A percentile compares a stretch with the other conserved stretches of the same genome.
Evolutionary conservation across 352 stramenopile species (phyloP).

Genomic region (Pythium angustatum): DNA sequence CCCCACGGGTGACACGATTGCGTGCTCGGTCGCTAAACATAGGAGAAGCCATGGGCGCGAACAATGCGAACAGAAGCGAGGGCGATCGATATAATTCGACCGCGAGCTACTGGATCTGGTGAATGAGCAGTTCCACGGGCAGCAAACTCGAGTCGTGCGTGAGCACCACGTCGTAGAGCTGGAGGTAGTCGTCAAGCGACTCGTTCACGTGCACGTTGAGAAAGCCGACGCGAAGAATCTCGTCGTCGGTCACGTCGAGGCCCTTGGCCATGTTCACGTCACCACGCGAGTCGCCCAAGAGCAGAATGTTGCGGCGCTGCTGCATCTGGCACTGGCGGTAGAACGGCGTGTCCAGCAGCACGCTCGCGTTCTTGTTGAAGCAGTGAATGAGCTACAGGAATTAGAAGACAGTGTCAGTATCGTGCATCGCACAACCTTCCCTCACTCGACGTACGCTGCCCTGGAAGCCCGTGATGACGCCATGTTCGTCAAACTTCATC

Average conservation of each 20-base stretch:
- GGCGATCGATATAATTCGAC: too few relatives aligned
- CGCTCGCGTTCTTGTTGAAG: slow-evolving; percentile 78
- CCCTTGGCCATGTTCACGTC: slow-evolving; percentile 62
- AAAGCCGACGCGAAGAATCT: slow-evolving; percentile 71
- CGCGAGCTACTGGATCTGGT: slow-evolving; percentile 45
- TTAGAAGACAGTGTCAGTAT: not conserved
- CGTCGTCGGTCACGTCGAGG: slow-evolving; percentile 41
- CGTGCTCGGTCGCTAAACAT: too few relatives aligned
- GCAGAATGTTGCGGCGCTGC: slow-evolving; percentile 60
- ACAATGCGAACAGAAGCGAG: too few relatives aligned
- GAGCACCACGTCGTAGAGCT: slow-evolving; percentile 67
- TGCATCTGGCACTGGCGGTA: slow-evolving; percentile 49
- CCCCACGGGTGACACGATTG: too few relatives aligned
- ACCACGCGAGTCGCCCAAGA: slow-evolving; percentile 67
- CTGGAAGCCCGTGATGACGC: slow-evolving; percentile 52
- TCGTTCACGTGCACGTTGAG: slow-evolving; percentile 74
- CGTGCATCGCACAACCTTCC: not conserved
- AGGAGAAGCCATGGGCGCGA: too few relatives aligned
- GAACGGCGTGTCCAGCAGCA: slow-evolving; percentile 64
- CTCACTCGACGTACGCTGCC: slow-evolving; percentile 32
- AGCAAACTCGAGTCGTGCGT: slow-evolving; percentile 61
- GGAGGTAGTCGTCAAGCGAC: slow-evolving; percentile 59
- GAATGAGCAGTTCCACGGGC: slow-evolving; percentile 46
- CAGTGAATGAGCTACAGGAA: slow-evolving; percentile 55
- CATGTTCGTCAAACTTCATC: slow-evolving; percentile 60